Evolutionary conservation across 768 basidiomycete species (phyloP).

Genomic region (Phaffia australis): DNA sequence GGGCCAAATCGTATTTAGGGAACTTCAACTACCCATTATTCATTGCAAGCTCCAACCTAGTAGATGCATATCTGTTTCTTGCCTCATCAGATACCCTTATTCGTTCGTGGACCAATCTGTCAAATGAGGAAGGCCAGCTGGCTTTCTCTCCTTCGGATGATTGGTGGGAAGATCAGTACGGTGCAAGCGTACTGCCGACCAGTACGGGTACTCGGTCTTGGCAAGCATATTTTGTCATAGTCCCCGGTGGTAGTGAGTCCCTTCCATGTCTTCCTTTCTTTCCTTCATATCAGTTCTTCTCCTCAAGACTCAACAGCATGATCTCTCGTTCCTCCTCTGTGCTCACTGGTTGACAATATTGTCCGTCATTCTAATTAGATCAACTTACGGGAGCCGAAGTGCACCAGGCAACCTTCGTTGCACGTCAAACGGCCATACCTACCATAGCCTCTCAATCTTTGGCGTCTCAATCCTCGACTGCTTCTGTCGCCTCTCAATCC

Average conservation of each 20-base stretch:
- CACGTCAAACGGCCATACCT: conserved; percentile 21
- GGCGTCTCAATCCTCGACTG: conserved; percentile 5
- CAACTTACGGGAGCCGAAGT: conserved; percentile 12
- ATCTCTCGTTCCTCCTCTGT: not conserved
- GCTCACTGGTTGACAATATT: not conserved
- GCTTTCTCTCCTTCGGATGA: conserved; percentile 13
- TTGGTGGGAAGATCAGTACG: conserved; percentile 18
- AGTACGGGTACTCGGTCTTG: conserved; percentile 2
- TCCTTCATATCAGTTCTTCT: not conserved
- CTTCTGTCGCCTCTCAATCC: conserved; percentile 8
- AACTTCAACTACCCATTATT: conserved; percentile 24
- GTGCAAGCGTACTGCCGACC: not conserved
- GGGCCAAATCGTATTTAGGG: not conserved
- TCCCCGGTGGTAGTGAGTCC: conserved; percentile 17
- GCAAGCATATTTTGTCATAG: conserved; percentile 22
- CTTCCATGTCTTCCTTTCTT: not conserved
- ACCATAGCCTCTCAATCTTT: conserved; percentile 3
- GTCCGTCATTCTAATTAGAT: not conserved
- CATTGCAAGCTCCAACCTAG: conserved; percentile 19
- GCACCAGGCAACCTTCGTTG: conserved; percentile 22
- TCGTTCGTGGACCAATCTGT: conserved; percentile 13
- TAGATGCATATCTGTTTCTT: conserved; percentile 22
- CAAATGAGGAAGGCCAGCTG: conserved; percentile 22
- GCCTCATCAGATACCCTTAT: conserved; percentile 13
- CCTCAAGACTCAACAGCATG: not conserved